Base-by-base conservation (phyloP, 441 rosid genomes). In the Arabidopsis lyrata region DNA sequence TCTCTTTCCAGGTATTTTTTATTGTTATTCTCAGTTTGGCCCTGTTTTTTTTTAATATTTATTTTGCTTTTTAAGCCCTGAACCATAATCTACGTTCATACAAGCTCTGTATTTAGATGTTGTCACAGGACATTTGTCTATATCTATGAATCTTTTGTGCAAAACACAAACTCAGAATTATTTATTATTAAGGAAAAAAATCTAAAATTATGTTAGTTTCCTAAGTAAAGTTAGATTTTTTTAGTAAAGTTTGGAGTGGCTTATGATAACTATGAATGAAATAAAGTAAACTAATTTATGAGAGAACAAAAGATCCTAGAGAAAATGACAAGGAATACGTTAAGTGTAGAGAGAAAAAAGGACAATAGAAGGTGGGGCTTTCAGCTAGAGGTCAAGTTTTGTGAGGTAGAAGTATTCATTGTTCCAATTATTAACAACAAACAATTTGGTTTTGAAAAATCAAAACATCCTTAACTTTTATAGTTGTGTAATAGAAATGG, bases 1-100 rank as follows among this genome's bases (percentile, higher is more conserved):
- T 95, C 39, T 95, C 99, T 71, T 95, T 95, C 80, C 97, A 95
- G 94, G 99, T 29, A 29, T 92, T 42, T 2, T 62, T 29, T 9
- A 24, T 12, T 14, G n/a, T 68, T 39, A 5, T 34, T 34, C 36
- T 45, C 38, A 41, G 0, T 6, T 42, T 55, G 6, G 57, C 5
- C 2, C 16, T 11, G 1, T n/a, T 20, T 48, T 20, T 15, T 44
- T 31, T 14, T 44, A 29, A 29, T 3, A 29, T 48, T 60, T 35
- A 0, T 22, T 47, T 7, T 15, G 50, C 22, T 10, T 60, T 60
- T 14, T 11, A 35, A 16, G 8, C 42, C 39, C 12, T 8, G 24
- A 50, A 38, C 9, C 54, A 42, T n/a, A 9, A 12, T 12, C 34
- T 55, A 72, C 31, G 16, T 50, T 53, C 15, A 39, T 24, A 35